Evolutionary conservation across 2,329 filamentous ascomycete genomes (phyloP), one percentile per base, ranked within the genome.

Genomic region (Thelonectria discophora): DNA sequence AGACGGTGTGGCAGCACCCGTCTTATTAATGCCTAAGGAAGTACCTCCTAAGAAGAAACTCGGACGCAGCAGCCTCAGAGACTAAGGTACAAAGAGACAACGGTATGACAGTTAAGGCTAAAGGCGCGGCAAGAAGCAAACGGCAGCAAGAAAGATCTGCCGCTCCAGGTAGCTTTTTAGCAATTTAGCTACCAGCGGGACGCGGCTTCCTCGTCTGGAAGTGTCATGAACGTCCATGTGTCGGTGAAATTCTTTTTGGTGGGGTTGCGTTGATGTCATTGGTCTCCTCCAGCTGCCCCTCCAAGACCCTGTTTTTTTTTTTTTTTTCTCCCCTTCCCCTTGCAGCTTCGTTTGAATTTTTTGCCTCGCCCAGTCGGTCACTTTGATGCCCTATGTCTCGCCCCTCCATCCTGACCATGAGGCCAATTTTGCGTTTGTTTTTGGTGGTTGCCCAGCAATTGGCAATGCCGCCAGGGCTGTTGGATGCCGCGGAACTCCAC

Each of bases 261-360:
- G 70, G 70, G 70, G 70, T 68, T 37, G 7, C 32, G 15, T 60
- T 72, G 70, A 69, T 72, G 70, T 72, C 70, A 72, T 72, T 72
- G 67, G 70, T 13, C 55, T 62, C 43, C 63, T 62, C 51, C 24
- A 18, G 18, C 32, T 20, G 49, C 55, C 67, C 67, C 65, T 59
- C 55, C 67, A 64, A 24, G 4, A 7, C 24, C 3, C 3, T 24
- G 4, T 46, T 46, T 46, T 46, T 46, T 46, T 46, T 46, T 46
- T 48, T 60, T 58, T 63, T 53, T 52, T 46, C 15, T 65, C 24
- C 24, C 24, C 24, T 24, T 24, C 24, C 24, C 24, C 57, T 54
- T 62, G 55, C 21, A 51, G 30, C 30, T 34, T 50, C 34, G 12
- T 49, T 53, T 43, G 15, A 8, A 8, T 46, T 46, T 46, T 46